Evolutionary conservation across 805 yeast species (phyloP).

Genomic region (Spathaspora boniae): DNA sequence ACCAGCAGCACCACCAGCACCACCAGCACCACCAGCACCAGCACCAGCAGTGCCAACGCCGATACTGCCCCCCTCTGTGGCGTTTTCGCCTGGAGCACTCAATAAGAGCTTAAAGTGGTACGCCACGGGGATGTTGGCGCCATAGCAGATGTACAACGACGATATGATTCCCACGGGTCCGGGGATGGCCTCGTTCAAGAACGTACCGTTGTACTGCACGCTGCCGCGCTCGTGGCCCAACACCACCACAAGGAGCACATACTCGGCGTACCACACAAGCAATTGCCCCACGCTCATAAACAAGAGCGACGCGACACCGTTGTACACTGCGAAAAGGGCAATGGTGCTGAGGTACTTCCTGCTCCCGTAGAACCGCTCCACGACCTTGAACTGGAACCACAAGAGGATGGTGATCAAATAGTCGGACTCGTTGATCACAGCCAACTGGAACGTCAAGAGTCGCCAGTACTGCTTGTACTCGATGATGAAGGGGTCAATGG

Average conservation of each 20-base stretch:
- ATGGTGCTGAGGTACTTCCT: conserved; percentile 49
- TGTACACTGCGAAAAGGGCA: conserved; percentile 44
- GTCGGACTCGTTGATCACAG: conserved; percentile 61
- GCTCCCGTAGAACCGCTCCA: conserved; percentile 59
- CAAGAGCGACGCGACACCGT: conserved; percentile 35
- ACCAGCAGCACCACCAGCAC: background rate
- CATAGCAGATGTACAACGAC: conserved; percentile 38
- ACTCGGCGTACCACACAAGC: conserved; percentile 11
- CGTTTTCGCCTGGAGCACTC: conserved; percentile 14
- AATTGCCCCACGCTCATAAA: conserved; percentile 43
- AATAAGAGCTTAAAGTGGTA: conserved; percentile 34
- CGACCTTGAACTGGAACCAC: conserved; percentile 48
- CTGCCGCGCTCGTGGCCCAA: conserved; percentile 3
- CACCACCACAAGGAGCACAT: conserved; percentile 7
- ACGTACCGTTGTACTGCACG: conserved; percentile 19
- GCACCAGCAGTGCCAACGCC: background rate
- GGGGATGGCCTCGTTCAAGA: conserved; percentile 32
- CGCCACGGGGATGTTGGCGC: conserved; percentile 28
- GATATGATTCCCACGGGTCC: conserved; percentile 42
- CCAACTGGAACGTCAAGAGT: conserved; percentile 44
- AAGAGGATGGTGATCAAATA: conserved; percentile 43
- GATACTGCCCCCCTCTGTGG: too few relatives aligned
- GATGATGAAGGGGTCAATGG: conserved; percentile 51
- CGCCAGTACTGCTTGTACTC: conserved; percentile 61
- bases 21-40: too few relatives aligned